Evolutionary conservation across 768 basidiomycete genomes (phyloP).

Genomic region (Lactarius pseudohatsudake): DNA sequence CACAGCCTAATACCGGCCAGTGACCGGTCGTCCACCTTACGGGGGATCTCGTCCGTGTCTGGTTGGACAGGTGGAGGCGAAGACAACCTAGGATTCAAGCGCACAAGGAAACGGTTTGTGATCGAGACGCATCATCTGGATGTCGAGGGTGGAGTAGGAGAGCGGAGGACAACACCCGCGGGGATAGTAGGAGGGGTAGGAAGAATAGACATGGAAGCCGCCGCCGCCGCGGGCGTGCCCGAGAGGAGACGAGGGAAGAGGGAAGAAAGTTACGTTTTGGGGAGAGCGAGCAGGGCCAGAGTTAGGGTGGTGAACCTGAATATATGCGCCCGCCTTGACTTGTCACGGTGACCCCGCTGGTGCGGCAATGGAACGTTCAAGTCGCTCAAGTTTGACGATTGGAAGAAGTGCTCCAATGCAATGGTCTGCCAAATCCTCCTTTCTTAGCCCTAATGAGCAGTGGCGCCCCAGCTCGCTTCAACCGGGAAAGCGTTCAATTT

Average conservation of each 20-base stretch:
- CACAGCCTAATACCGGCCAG: conserved; percentile 76
- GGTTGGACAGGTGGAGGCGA: conserved; percentile 67
- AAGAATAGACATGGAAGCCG: conserved; percentile 11
- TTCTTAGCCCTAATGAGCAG: too few relatives aligned
- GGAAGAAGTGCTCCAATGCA: too few relatives aligned
- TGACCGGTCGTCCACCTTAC: conserved; percentile 77
- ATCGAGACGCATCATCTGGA: conserved; percentile 91
- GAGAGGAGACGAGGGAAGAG: conserved; percentile 43
- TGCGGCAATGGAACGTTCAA: too few relatives aligned
- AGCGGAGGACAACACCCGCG: conserved; percentile 62
- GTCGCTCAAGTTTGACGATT: too few relatives aligned
- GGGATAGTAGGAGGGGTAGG: conserved; percentile 30
- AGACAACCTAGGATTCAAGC: conserved; percentile 94
- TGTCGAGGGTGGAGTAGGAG: conserved; percentile 80
- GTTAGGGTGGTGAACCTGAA: conserved; percentile 37
- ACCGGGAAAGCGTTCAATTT: too few relatives aligned
- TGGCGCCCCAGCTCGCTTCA: too few relatives aligned
- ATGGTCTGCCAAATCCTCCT: too few relatives aligned
- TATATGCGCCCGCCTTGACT: conserved; percentile 66
- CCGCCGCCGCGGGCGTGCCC: conserved; percentile 11
- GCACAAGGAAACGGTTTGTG: conserved; percentile 81
- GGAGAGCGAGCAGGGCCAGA: conserved; percentile 48
- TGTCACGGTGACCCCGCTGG: background rate
- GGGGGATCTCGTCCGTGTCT: conserved; percentile 67
- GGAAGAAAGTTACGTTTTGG: conserved; percentile 70